These are phyloP conservation scores for Grammothele lineata DNA, from an alignment of 768 basidiomycete genomes.

Conservation along the genomic window DNA sequence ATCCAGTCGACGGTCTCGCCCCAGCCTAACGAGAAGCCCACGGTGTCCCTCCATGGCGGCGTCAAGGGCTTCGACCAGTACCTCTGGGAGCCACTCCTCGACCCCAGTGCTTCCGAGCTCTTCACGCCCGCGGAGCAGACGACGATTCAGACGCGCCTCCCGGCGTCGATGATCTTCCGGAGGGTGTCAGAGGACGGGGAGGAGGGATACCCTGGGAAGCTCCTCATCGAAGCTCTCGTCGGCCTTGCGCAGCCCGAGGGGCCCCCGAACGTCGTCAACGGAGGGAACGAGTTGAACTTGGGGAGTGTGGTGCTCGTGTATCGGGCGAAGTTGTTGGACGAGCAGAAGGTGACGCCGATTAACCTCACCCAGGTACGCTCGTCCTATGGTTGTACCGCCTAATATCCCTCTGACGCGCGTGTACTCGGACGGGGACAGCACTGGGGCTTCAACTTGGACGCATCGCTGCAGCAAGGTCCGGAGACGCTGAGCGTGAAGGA, in stretches of 20 bases:
- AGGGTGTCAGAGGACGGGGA: slow-evolving; percentile 59
- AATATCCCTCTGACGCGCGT: background rate
- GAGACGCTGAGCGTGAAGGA: slow-evolving; percentile 48
- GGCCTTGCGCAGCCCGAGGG: slow-evolving; percentile 29
- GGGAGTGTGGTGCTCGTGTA: slow-evolving; percentile 68
- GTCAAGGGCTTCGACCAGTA: slow-evolving; percentile 58
- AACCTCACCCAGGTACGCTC: slow-evolving; percentile 67
- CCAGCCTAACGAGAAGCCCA: slow-evolving; percentile 25
- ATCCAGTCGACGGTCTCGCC: slow-evolving; percentile 41
- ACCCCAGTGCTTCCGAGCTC: slow-evolving; percentile 36
- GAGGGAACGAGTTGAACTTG: slow-evolving; percentile 39
- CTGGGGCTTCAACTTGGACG: slow-evolving; percentile 81
- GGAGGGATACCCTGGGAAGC: slow-evolving; percentile 64
- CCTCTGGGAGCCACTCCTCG: slow-evolving; percentile 45
- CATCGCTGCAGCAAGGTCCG: slow-evolving; percentile 45
- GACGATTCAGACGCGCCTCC: slow-evolving; percentile 33
- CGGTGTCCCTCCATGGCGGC: slow-evolving; percentile 72
- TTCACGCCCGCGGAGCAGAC: slow-evolving; percentile 53
- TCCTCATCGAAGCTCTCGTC: slow-evolving; percentile 46
- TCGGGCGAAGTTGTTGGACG: slow-evolving; percentile 57
- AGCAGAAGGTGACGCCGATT: slow-evolving; percentile 57
- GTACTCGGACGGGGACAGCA: slow-evolving; percentile 51
- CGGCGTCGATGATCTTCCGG: slow-evolving; percentile 48
- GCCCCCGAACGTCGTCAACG: slow-evolving; percentile 20
- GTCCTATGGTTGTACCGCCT: background rate